These are phyloP conservation scores for Diaporthe eres DNA, from an alignment of 2,329 filamentous ascomycete genomes.

Conservation along the genomic window DNA sequence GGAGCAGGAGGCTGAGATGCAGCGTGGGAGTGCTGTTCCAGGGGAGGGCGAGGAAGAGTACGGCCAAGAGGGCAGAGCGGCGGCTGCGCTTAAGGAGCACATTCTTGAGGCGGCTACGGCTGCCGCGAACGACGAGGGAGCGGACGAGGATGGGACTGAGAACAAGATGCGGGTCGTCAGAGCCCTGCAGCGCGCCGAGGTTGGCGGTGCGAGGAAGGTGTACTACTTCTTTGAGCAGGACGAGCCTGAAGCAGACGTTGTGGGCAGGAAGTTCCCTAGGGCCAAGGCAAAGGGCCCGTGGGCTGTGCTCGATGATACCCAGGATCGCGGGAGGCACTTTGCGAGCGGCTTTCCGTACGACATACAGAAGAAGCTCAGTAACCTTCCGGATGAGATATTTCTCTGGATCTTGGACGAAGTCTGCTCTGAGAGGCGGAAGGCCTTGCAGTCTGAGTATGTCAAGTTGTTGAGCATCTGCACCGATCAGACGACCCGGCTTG, in stretches of 20 bases:
- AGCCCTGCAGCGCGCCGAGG: conserved; percentile 66
- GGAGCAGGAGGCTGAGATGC: conserved; percentile 45
- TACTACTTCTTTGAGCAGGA: conserved; percentile 67
- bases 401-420: conserved; percentile 76
- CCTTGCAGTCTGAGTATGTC: conserved; percentile 73
- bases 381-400: conserved; percentile 75
- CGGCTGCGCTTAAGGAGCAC: conserved; percentile 44
- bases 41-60: conserved; percentile 15
- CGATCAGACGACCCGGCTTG: conserved; percentile 58
- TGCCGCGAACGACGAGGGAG: conserved; percentile 47
- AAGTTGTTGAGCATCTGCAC: conserved; percentile 64
- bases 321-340: conserved; percentile 70
- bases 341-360: conserved; percentile 73
- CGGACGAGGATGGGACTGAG: conserved; percentile 61
- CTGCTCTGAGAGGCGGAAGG: conserved; percentile 66
- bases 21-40: conserved; percentile 37
- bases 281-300: conserved; percentile 57
- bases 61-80: conserved; percentile 23
- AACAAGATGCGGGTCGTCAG: conserved; percentile 53
- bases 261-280: conserved; percentile 54
- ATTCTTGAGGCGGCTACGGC: conserved; percentile 48
- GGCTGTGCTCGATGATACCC: conserved; percentile 63
- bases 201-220: conserved; percentile 52
- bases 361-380: conserved; percentile 58
- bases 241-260: conserved; percentile 44